Base-by-base conservation (phyloP, 2,329 filamentous ascomycete genomes). In the Mariannaea sp. region DNA sequence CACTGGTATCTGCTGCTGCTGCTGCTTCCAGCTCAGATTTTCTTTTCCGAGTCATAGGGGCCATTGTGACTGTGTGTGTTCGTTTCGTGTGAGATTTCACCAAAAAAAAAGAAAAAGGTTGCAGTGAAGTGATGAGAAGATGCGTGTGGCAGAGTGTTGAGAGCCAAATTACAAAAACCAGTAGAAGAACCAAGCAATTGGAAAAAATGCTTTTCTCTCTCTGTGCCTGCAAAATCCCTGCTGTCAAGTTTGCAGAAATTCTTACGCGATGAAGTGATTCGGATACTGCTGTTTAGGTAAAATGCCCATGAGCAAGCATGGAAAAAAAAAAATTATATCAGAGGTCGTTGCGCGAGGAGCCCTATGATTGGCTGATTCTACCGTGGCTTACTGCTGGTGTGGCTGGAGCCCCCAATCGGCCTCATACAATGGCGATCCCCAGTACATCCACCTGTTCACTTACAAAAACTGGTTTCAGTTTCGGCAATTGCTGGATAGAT, bases 11-110 rank as follows among this genome's bases (percentile, higher is more conserved):
- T 17, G 65, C 55, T 6, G 50, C 53, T 16, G 55, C 36, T 3
- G 52, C 43, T 12, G 54, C 9, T 6, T 32, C 65, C 40, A 67
- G 57, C 8, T 57, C 48, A 20, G 65, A 61, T 58, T 66, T 72
- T 59, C 67, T 68, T 57, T 69, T 71, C 35, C 66, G 65, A 5
- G 66, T 67, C 45, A 51, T 64, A 16, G 64, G 62, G 20, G 64
- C 57, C 64, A 66, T 66, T 45, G 48, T 59, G 32, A 33, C 16
- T 41, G 59, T 41, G 8, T 58, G 48, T 33, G 27, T 29, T 7
- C 12, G 7, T 29, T 29, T n/a, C n/a, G 22, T 24, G 26, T 17
- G 44, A 38, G 29, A 19, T 6, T 33, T 22, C 20, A 17, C 12
- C 26, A 42, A 40, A n/a, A n/a, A n/a, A n/a, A n/a, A n/a, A n/a